Evolutionary conservation across 2,329 filamentous ascomycete genomes (phyloP).

Genomic region (Colletotrichum echinochloae): DNA sequence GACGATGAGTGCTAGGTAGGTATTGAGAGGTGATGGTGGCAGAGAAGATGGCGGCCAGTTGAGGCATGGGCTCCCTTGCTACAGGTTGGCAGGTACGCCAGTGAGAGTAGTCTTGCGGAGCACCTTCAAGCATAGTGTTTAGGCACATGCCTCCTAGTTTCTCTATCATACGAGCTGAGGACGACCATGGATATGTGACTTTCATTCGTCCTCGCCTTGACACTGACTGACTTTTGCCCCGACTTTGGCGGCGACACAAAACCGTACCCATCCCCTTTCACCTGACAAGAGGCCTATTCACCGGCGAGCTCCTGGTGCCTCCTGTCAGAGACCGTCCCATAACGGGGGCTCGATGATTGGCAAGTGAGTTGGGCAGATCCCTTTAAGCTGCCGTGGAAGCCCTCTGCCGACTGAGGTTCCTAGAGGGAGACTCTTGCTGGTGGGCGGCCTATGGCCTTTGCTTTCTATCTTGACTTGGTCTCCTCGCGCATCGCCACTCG

Average conservation of each 20-base stretch:
- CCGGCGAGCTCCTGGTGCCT: no score
- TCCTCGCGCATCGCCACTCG: background rate
- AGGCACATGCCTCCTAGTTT: background rate
- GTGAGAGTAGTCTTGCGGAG: background rate
- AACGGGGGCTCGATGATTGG: background rate
- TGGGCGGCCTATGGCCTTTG: background rate
- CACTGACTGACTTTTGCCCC: background rate
- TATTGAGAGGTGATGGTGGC: background rate
- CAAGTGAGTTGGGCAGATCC: background rate
- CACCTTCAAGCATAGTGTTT: background rate
- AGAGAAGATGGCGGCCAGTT: no score
- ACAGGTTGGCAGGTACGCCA: background rate
- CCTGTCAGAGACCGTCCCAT: background rate
- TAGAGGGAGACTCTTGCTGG: background rate
- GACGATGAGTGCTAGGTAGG: constrained; percentile 49
- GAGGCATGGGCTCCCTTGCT: background rate
- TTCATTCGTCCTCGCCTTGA: background rate
- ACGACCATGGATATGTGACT: background rate
- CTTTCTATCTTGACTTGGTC: background rate
- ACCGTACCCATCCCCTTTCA: background rate
- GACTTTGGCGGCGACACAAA: background rate
- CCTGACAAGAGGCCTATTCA: background rate
- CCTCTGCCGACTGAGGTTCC: background rate
- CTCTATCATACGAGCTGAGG: background rate
- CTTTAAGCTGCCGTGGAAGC: background rate